Percentiles rank a stretch among this genome's conserved stretches.
These are phyloP conservation scores for Teratosphaeria viscida DNA, from an alignment of 2,329 filamentous ascomycete genomes.

Conservation along the genomic window DNA sequence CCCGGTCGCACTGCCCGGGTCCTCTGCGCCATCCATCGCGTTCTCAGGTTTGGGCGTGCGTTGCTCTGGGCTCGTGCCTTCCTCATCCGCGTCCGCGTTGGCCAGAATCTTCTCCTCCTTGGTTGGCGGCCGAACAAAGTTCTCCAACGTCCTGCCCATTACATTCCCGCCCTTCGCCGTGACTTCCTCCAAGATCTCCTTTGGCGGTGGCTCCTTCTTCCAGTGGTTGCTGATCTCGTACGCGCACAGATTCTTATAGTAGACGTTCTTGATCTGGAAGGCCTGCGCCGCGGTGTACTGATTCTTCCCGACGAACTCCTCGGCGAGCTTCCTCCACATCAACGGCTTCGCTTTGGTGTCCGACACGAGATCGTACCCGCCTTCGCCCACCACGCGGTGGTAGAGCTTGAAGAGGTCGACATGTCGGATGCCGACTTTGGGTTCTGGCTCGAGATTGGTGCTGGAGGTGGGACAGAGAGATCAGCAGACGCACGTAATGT, in stretches of 20 bases:
- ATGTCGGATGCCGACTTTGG: conserved; percentile 66
- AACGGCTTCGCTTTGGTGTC: conserved; percentile 63
- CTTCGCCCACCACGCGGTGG: conserved; percentile 62
- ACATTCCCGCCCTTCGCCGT: conserved; percentile 73
- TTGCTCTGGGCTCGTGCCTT: conserved; percentile 41
- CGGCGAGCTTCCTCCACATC: conserved; percentile 70
- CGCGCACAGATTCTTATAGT: conserved; percentile 76
- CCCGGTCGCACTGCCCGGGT: conserved; percentile 31
- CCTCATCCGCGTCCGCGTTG: conserved; percentile 38
- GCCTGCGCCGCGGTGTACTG: conserved; percentile 72
- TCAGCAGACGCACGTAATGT: conserved; percentile 8
- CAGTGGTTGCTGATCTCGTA: conserved; percentile 75
- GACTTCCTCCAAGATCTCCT: conserved; percentile 72
- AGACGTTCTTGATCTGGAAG: conserved; percentile 76
- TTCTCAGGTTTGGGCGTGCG: conserved; percentile 41
- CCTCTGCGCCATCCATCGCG: conserved; percentile 38
- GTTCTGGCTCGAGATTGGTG: conserved; percentile 67
- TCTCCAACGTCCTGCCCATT: conserved; percentile 68
- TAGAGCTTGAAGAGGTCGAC: conserved; percentile 72
- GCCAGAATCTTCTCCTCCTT: conserved; percentile 36
- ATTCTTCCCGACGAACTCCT: conserved; percentile 64
- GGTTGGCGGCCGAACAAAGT: conserved; percentile 48
- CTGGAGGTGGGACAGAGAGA: conserved; percentile 23
- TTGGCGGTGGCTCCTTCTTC: conserved; percentile 71
- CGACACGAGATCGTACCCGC: conserved; percentile 73